phyloP scores from a whole-genome alignment of 352 stramenopile genomes.

The Phytophthora meadii region DNA sequence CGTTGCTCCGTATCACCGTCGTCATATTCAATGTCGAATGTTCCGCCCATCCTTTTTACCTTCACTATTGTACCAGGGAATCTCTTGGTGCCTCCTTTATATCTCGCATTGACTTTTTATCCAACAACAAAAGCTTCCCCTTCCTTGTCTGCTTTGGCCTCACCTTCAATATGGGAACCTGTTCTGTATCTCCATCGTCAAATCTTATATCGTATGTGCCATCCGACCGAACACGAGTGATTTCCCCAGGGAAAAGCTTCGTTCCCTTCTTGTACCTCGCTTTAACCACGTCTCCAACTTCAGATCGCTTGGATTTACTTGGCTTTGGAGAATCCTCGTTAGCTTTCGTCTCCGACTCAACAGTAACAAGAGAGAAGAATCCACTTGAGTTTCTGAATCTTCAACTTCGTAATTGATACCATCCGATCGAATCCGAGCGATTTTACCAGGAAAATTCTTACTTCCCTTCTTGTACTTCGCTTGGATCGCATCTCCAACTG shows the following conservation, averaged over 20 bases:
- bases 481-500: constrained; percentile 51
- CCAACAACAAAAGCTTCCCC: constrained; percentile 29
- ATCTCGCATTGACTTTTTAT: constrained; percentile 51
- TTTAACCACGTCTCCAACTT: constrained; percentile 37
- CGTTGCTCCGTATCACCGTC: constrained; percentile 52
- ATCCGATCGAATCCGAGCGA: constrained; percentile 55
- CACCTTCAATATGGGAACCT: too few species aligned
- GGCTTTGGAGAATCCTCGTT: constrained; percentile 8
- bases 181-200: constrained; percentile 66
- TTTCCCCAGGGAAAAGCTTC: constrained; percentile 55
- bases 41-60: constrained; percentile 48
- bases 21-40: constrained; percentile 73
- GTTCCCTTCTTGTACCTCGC: constrained; percentile 52
- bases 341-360: constrained; percentile 5
- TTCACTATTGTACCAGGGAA: constrained; percentile 58
- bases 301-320: constrained; percentile 21
- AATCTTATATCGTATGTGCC: constrained; percentile 78
- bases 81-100: constrained; percentile 41
- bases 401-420: constrained; percentile 57
- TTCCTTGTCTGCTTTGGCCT: background rate
- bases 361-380: constrained; percentile 17
- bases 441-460: constrained; percentile 53
- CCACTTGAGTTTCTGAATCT: constrained; percentile 35
- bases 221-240: constrained; percentile 52
- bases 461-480: constrained; percentile 52